Percentiles rank a stretch among this genome's conserved stretches.
Evolutionary conservation across 2,329 filamentous ascomycete species (phyloP).

Genomic region (Cladobotryum mycophilum): DNA sequence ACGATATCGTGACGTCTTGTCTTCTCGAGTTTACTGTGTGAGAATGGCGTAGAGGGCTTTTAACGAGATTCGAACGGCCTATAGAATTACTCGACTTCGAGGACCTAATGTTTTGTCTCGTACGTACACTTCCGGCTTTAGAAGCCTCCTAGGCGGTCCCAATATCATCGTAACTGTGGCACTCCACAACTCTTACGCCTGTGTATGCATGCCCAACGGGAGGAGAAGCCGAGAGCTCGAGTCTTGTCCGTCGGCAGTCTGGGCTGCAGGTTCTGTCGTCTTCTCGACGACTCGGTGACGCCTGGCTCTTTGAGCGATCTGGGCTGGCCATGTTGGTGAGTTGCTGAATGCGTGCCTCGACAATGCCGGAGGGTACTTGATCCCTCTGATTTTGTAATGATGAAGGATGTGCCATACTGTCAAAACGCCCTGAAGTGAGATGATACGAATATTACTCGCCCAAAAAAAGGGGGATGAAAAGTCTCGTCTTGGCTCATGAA

Average conservation of each 20-base stretch:
- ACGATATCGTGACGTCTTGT: neutral
- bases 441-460: neutral
- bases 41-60: neutral
- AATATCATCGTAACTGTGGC: constrained; percentile 8
- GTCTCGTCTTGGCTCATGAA: no score
- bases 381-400: constrained; percentile 11
- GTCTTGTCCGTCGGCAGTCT: constrained; percentile 19
- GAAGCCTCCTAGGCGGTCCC: constrained; percentile 5
- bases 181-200: constrained; percentile 14
- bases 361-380: constrained; percentile 21
- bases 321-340: constrained; percentile 19
- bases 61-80: neutral
- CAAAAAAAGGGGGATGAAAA: no score
- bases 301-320: constrained; percentile 5
- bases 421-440: neutral
- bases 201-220: constrained; percentile 17
- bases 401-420: constrained; percentile 13
- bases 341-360: constrained; percentile 23
- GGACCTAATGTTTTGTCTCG: constrained; percentile 4
- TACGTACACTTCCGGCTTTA: neutral
- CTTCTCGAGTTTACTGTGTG: neutral
- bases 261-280: constrained; percentile 20
- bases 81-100: constrained; percentile 9
- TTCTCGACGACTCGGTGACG: constrained; percentile 18
- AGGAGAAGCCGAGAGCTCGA: constrained; percentile 15